Conservation (phyloP, 208 protist species). For the Trypanosoma caninum region DNA sequence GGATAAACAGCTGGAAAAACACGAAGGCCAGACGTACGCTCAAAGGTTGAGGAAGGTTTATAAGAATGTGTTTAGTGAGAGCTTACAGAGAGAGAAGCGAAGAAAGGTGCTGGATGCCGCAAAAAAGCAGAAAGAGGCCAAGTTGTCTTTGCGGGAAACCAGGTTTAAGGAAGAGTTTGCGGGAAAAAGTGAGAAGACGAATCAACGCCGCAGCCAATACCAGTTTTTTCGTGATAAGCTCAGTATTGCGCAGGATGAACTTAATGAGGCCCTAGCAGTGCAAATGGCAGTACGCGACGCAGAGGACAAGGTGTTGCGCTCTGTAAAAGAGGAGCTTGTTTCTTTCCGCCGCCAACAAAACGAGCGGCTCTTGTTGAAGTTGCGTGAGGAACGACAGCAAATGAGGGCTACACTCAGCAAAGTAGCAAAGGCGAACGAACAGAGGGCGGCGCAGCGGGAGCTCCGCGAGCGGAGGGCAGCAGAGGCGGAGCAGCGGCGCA, state of each 20-base stretch:
- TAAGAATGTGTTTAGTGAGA: conserved; percentile 3
- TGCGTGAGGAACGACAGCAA: conserved; percentile 6
- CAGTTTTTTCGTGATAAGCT: conserved; percentile 1
- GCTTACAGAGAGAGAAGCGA: background rate
- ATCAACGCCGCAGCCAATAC: background rate
- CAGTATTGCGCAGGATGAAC: conserved; percentile 2
- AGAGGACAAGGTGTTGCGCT: conserved; percentile 6
- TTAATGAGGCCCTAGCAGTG: conserved; percentile 5
- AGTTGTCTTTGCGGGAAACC: background rate
- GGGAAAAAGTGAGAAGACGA: background rate
- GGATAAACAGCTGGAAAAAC: conserved; percentile 1
- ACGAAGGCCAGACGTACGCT: background rate
- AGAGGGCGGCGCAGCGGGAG: background rate
- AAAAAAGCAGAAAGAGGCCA: conserved; percentile 1
- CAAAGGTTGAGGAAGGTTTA: background rate
- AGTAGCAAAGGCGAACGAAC: conserved; percentile 6
- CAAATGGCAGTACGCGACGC: conserved; percentile 15
- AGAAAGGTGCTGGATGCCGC: background rate
- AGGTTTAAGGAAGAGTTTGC: background rate
- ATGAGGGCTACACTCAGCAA: background rate
- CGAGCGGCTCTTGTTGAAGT: background rate
- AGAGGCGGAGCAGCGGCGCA: conserved; percentile 6
- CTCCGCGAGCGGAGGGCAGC: background rate
- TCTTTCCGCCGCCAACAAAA: conserved; percentile 21
- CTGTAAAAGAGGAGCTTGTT: conserved; percentile 10